Percentiles rank a stretch among this genome's conserved stretches.
Conservation (phyloP, 225 moss, liverwort and hornwort genomes). For the Asterella californica region DNA sequence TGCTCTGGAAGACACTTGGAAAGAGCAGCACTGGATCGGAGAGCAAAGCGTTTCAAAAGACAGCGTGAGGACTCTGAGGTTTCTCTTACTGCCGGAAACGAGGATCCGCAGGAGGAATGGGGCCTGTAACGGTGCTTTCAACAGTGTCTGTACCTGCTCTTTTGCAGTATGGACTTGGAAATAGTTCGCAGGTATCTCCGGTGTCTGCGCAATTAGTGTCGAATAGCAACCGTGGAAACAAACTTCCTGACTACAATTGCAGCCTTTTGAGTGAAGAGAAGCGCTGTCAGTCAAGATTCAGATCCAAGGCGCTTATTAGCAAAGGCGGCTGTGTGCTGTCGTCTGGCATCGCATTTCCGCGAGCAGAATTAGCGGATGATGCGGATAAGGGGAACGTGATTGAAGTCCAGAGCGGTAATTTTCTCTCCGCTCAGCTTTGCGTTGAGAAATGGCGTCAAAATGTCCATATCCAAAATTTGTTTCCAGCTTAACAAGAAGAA, state of each 20-base stretch:
- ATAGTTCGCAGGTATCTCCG: background rate
- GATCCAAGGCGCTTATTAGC: constrained; percentile 26
- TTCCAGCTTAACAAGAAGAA: background rate
- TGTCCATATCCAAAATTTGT: background rate
- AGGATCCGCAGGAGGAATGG: constrained; percentile 14
- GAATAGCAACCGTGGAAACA: background rate
- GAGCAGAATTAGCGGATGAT: constrained; percentile 41
- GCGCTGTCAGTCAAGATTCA: constrained; percentile 30
- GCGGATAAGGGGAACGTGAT: constrained; percentile 36
- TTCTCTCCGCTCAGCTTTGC: background rate
- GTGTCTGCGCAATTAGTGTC: constrained; percentile 2
- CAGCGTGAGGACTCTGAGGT: background rate
- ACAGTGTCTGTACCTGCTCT: constrained; percentile 15
- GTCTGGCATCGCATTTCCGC: constrained; percentile 8
- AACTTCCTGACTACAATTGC: constrained; percentile 1
- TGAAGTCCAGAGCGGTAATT: constrained; percentile 28
- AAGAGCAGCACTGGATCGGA: background rate
- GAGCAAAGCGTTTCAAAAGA: background rate
- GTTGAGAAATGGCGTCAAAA: background rate
- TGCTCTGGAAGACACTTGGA: background rate
- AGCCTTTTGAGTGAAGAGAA: constrained; percentile 27
- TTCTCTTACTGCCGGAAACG: background rate
- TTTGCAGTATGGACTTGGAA: constrained; percentile 12
- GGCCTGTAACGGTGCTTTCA: constrained; percentile 19
- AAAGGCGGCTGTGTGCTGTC: background rate